phyloP scores from a whole-genome alignment of 2,329 filamentous ascomycete genomes.

The Teratosphaeria zuluensis region DNA sequence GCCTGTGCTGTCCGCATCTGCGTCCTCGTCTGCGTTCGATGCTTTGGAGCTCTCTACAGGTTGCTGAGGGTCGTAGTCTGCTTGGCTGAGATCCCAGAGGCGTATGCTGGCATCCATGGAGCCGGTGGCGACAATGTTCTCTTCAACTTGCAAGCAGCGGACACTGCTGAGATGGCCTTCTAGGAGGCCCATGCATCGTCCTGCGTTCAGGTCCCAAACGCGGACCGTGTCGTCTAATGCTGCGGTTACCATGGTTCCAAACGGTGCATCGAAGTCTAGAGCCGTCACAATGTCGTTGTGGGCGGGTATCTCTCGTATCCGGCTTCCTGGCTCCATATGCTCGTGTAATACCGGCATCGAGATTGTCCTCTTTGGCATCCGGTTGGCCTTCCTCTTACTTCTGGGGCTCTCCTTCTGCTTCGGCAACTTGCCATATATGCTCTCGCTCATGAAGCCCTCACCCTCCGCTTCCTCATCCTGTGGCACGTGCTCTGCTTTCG shows the following conservation, averaged over 20 bases:
- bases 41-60: slow-evolving; percentile 27
- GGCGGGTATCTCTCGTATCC: slow-evolving; percentile 78
- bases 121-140: slow-evolving; percentile 89
- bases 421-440: slow-evolving; percentile 88
- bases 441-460: slow-evolving; percentile 83
- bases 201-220: slow-evolving; percentile 93
- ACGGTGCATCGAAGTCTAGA: slow-evolving; percentile 93
- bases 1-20: slow-evolving; percentile 39
- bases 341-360: slow-evolving; percentile 95
- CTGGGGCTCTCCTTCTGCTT: slow-evolving; percentile 37
- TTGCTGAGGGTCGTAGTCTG: slow-evolving; percentile 60
- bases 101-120: slow-evolving; percentile 91
- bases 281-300: slow-evolving; percentile 83
- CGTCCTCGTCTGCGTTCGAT: slow-evolving; percentile 33
- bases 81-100: slow-evolving; percentile 87
- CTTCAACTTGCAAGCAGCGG: slow-evolving; percentile 81
- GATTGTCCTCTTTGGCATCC: slow-evolving; percentile 52
- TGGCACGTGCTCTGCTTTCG: slow-evolving; percentile 31
- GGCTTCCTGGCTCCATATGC: slow-evolving; percentile 81
- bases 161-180: slow-evolving; percentile 95
- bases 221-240: slow-evolving; percentile 87
- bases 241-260: slow-evolving; percentile 87
- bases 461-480: slow-evolving; percentile 28
- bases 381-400: slow-evolving; percentile 40
- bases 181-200: slow-evolving; percentile 79